phyloP scores from a whole-genome alignment of 441 rosid species.

The Dalechampia spathulata region DNA sequence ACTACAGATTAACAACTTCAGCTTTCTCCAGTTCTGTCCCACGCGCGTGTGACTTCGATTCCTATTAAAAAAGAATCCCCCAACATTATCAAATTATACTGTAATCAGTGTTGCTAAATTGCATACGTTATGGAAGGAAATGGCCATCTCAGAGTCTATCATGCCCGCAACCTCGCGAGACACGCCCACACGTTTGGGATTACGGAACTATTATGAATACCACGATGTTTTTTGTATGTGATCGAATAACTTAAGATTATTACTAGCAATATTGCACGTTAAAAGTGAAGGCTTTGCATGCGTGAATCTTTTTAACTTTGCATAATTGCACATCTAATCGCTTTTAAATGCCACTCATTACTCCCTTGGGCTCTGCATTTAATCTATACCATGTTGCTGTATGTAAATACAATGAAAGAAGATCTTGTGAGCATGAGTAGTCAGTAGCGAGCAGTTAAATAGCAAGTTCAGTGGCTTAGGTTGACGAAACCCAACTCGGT shows the following conservation, averaged over 20 bases:
- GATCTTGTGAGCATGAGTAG: background rate
- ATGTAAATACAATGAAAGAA: background rate
- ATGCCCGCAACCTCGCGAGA: no score
- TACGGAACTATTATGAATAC: background rate
- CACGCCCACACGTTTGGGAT: background rate
- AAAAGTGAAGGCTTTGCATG: background rate
- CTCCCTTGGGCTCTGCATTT: background rate
- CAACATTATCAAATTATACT: no score
- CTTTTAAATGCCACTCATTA: no score
- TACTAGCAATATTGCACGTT: background rate
- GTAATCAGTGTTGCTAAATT: no score
- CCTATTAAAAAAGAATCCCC: no score
- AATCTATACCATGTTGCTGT: background rate
- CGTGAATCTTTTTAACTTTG: background rate
- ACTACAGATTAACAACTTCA: conserved; percentile 4
- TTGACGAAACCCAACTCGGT: conserved; percentile 12
- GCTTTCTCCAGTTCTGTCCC: background rate
- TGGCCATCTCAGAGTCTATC: no score
- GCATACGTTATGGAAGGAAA: no score
- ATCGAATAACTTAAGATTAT: background rate
- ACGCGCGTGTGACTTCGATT: conserved; percentile 21
- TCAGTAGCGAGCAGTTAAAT: background rate
- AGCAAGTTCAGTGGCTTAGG: conserved; percentile 17
- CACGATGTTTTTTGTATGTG: background rate
- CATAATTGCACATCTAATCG: background rate